These are phyloP conservation scores for Metarhizium sp. DNA, from an alignment of 2,329 filamentous ascomycete species.

Conservation along the genomic window DNA sequence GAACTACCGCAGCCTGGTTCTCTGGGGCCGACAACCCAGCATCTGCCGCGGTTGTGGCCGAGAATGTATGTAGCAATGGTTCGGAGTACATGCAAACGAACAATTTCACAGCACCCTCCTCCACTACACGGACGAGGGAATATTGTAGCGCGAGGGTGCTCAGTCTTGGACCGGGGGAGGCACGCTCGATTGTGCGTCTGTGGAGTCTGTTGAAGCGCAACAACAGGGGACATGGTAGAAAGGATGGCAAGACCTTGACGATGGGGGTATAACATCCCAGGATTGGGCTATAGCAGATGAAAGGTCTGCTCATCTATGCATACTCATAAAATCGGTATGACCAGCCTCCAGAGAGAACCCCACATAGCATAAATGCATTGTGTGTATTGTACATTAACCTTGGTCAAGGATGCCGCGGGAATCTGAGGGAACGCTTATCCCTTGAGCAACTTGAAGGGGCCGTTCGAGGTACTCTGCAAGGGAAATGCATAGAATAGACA, in stretches of 20 bases:
- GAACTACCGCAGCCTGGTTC: not conserved
- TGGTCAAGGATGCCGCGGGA: not conserved
- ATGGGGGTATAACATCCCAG: conserved; percentile 17
- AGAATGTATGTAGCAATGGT: not conserved
- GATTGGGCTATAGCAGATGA: conserved; percentile 18
- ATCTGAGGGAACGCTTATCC: not conserved
- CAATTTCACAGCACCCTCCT: conserved; percentile 1
- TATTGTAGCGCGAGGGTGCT: not conserved
- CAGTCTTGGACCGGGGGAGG: conserved; percentile 1
- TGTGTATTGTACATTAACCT: not conserved
- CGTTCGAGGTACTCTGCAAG: not conserved
- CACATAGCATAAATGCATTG: not conserved
- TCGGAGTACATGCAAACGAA: not conserved
- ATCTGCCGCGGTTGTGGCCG: conserved; percentile 5
- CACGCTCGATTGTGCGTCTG: conserved; percentile 13
- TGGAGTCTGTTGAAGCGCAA: conserved; percentile 5
- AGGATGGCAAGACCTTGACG: conserved; percentile 10
- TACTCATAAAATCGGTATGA: not conserved
- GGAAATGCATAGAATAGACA: not conserved
- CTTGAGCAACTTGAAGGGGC: not conserved
- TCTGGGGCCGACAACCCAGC: not conserved
- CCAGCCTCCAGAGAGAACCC: not conserved
- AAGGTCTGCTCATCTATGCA: not conserved
- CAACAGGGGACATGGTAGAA: conserved; percentile 6
- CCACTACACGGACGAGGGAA: conserved; percentile 1